These are phyloP conservation scores for Hebeloma cylindrosporum DNA, from an alignment of 768 basidiomycete species.

Conservation along the genomic window DNA sequence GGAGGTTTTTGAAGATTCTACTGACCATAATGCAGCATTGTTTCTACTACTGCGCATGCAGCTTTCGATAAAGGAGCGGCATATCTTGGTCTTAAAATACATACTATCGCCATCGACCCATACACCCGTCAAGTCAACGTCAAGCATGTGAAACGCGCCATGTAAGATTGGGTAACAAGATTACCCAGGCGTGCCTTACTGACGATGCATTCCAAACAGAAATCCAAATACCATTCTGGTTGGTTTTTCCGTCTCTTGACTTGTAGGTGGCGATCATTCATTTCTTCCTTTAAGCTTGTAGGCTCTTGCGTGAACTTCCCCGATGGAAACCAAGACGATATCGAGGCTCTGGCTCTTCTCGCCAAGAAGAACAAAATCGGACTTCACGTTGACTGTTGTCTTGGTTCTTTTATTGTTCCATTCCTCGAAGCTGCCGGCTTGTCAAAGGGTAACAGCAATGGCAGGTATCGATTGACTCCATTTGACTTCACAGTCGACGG, in stretches of 20 bases:
- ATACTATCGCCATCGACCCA: constrained; percentile 78
- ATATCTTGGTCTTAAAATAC: constrained; percentile 89
- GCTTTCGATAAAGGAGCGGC: constrained; percentile 93
- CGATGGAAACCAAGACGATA: constrained; percentile 86
- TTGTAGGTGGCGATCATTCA: background rate
- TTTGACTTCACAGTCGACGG: constrained; percentile 93
- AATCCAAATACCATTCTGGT: constrained; percentile 91
- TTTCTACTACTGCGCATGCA: constrained; percentile 85
- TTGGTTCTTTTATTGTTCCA: constrained; percentile 92
- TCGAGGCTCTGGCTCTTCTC: constrained; percentile 71
- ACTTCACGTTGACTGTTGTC: constrained; percentile 92
- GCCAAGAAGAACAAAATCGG: constrained; percentile 77
- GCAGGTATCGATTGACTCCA: constrained; percentile 56
- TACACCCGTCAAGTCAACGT: constrained; percentile 78
- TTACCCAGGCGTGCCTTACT: constrained; percentile 10
- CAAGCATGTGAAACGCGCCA: constrained; percentile 77
- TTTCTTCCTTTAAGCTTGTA: constrained; percentile 54
- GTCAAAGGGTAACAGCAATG: constrained; percentile 50
- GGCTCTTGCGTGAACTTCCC: constrained; percentile 87
- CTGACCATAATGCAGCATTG: constrained; percentile 49
- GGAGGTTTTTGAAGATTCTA: background rate
- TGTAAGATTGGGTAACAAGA: constrained; percentile 49
- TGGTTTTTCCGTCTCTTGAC: constrained; percentile 9
- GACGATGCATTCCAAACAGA: constrained; percentile 38
- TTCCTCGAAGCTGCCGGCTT: constrained; percentile 84